A percentile compares a stretch with the other conserved stretches of the same genome.
phyloP scores from a whole-genome alignment of 1,284 basidiomycete species.

The Mycena sp. region DNA sequence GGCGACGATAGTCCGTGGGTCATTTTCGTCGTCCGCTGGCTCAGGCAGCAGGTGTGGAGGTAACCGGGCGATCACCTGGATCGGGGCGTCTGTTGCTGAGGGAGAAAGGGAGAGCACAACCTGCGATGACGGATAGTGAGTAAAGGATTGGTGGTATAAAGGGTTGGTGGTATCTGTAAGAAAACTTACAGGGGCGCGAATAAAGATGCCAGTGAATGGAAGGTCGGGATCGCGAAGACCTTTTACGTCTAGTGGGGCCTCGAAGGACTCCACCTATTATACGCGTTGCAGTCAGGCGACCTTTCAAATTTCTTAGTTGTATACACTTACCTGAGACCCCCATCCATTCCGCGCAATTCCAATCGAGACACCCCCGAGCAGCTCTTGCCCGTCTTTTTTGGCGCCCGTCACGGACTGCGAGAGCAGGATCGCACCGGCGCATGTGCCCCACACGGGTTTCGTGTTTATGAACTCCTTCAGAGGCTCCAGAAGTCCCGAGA shows the following conservation, averaged over 20 bases:
- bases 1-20: constrained; percentile 83
- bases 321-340: constrained; percentile 73
- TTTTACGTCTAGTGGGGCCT: constrained; percentile 76
- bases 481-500: constrained; percentile 84
- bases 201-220: constrained; percentile 92
- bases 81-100: constrained; percentile 50
- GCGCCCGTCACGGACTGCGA: constrained; percentile 77
- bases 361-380: constrained; percentile 86
- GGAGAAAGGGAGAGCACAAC: constrained; percentile 65
- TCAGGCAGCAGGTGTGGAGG: constrained; percentile 68
- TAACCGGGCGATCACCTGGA: constrained; percentile 79
- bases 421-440: constrained; percentile 95
- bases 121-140: constrained; percentile 46
- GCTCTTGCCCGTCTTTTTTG: constrained; percentile 90
- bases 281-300: background rate
- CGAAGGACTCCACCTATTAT: constrained; percentile 89
- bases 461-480: constrained; percentile 73
- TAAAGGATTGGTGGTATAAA: constrained; percentile 25
- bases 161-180: constrained; percentile 14
- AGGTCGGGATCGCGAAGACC: constrained; percentile 67
- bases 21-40: constrained; percentile 53
- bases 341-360: constrained; percentile 91
- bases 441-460: constrained; percentile 95
- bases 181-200: constrained; percentile 84
- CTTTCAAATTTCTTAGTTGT: background rate